phyloP scores from a whole-genome alignment of 352 stramenopile genomes.

The Thalassiosira hispida region DNA sequence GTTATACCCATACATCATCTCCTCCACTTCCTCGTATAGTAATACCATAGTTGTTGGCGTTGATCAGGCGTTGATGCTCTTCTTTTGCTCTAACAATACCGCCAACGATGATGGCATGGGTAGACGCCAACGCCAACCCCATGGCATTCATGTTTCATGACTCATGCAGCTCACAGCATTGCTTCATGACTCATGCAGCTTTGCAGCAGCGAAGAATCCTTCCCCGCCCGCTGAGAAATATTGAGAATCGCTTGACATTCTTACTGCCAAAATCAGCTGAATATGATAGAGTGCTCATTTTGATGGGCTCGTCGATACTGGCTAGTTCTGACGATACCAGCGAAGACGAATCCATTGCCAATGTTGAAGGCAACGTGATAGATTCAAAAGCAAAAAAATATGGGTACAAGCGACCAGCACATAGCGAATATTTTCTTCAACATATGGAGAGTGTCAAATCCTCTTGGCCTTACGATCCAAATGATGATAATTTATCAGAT shows the following conservation, averaged over 20 bases:
- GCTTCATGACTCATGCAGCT: slow-evolving; percentile 1
- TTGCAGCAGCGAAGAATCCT: background rate
- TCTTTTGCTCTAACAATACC: too few relatives aligned
- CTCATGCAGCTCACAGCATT: slow-evolving; percentile 4
- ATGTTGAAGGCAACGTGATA: slow-evolving; percentile 5
- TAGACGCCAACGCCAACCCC: background rate
- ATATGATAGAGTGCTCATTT: background rate
- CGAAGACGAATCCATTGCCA: background rate
- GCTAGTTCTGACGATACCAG: background rate
- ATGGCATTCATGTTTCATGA: slow-evolving; percentile 1
- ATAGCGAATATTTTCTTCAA: slow-evolving; percentile 38
- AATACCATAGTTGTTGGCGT: too few relatives aligned
- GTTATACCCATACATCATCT: too few relatives aligned
- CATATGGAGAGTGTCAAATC: slow-evolving; percentile 39
- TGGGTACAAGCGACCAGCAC: slow-evolving; percentile 21
- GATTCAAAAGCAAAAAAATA: slow-evolving; percentile 4
- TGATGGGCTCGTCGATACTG: background rate
- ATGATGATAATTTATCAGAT: slow-evolving; percentile 12
- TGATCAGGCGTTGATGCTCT: too few relatives aligned
- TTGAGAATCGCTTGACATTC: background rate
- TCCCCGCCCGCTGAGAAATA: background rate
- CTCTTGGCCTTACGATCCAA: slow-evolving; percentile 26
- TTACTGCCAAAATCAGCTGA: background rate
- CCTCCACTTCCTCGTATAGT: too few relatives aligned
- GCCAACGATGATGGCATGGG: too few relatives aligned